Evolutionary conservation across 768 basidiomycete genomes (phyloP).

Genomic region (Lactarius deliciosus): DNA sequence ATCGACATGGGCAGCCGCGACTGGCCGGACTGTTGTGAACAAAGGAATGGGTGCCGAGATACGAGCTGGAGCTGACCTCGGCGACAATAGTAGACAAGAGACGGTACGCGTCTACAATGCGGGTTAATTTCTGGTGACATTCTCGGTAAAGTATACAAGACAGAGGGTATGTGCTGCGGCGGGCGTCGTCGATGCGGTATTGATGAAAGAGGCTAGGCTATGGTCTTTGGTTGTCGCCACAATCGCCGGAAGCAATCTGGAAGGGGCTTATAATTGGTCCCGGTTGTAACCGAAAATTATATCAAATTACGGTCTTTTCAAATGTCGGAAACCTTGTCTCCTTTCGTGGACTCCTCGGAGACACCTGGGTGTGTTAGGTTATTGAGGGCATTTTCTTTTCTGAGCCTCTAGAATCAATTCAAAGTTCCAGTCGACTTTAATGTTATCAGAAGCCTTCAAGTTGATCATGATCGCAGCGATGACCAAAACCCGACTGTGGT

Average conservation of each 20-base stretch:
- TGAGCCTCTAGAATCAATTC: no score
- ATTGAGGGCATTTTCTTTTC: no score
- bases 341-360: no score
- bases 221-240: not conserved
- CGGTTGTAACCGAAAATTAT: no score
- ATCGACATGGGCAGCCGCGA: slow-evolving; percentile 59
- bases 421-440: no score
- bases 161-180: slow-evolving; percentile 9
- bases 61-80: slow-evolving; percentile 49
- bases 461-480: no score
- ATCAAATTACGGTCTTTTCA: no score
- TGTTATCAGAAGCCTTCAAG: no score
- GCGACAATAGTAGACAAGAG: slow-evolving; percentile 70
- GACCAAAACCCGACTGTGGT: no score
- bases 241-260: not conserved
- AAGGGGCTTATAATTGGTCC: no score
- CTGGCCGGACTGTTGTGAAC: slow-evolving; percentile 38
- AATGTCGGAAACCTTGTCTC: no score
- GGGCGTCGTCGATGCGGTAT: slow-evolving; percentile 11
- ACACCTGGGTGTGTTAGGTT: no score
- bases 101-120: slow-evolving; percentile 48
- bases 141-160: slow-evolving; percentile 34
- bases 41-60: slow-evolving; percentile 15
- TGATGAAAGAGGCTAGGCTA: not conserved
- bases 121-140: slow-evolving; percentile 37